Conservation (phyloP, 1,139 yeast genomes). For the Geotrichum macrosporum region DNA sequence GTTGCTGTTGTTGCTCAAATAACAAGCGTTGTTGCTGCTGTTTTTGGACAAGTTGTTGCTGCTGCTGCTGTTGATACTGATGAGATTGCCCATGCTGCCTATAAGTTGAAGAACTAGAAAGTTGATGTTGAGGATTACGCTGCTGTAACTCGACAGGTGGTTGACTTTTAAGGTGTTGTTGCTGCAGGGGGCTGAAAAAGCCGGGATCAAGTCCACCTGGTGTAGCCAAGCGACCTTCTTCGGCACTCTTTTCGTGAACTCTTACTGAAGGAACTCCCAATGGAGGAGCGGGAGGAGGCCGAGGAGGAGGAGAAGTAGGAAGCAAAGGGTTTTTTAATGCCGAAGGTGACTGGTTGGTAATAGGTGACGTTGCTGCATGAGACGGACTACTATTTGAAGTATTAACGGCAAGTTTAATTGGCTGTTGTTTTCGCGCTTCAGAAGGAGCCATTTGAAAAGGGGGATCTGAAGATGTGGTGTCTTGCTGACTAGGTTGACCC, state of each 20-base stretch:
- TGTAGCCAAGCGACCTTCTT: conserved; percentile 11
- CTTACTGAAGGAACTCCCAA: conserved; percentile 38
- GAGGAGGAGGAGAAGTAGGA: conserved; percentile 39
- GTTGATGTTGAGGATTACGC: conserved; percentile 11
- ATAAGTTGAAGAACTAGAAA: conserved; percentile 25
- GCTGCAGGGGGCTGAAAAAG: conserved; percentile 15
- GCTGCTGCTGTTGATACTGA: conserved; percentile 24
- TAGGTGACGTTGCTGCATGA: too few relatives aligned
- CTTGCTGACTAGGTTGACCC: conserved; percentile 35
- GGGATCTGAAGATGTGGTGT: conserved; percentile 54
- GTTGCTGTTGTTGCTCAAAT: conserved; percentile 25
- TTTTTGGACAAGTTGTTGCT: conserved; percentile 19
- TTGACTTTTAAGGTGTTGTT: conserved; percentile 17
- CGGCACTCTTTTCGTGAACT: conserved; percentile 23
- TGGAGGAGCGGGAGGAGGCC: conserved; percentile 43
- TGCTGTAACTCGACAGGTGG: too few relatives aligned
- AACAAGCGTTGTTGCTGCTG: conserved; percentile 24
- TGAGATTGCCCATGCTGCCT: conserved; percentile 27
- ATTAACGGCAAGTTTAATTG: too few relatives aligned
- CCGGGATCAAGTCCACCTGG: conserved; percentile 15
- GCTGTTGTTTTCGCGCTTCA: too few relatives aligned
- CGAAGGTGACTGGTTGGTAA: too few relatives aligned
- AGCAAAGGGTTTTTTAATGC: too few relatives aligned
- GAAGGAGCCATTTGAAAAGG: conserved; percentile 5
- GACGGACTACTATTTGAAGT: too few relatives aligned